Conservation (phyloP, 345 rosid genomes). For the Citrus medica region DNA sequence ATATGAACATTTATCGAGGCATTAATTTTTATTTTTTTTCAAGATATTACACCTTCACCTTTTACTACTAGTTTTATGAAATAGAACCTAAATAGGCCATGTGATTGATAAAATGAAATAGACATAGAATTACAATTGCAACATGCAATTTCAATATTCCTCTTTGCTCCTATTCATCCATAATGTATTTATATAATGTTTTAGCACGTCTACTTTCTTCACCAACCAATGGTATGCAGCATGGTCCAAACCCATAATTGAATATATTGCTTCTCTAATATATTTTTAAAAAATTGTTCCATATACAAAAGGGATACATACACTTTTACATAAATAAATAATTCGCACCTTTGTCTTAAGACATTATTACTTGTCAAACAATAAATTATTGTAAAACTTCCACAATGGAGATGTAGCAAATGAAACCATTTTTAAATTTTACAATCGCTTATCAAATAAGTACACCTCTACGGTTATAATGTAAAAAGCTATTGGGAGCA, state of each 20-base stretch:
- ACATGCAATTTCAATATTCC: background rate
- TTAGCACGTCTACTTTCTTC: background rate
- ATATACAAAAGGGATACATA: background rate
- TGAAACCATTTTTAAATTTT: no score
- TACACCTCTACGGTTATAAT: no score
- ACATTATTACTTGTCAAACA: background rate
- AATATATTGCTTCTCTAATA: background rate
- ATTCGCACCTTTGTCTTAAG: background rate
- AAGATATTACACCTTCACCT: background rate
- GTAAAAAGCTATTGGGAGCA: no score
- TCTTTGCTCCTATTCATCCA: background rate
- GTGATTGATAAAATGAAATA: background rate
- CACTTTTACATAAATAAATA: background rate
- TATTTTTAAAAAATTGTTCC: background rate
- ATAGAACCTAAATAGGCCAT: background rate
- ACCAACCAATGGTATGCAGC: background rate
- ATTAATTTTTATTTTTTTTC: background rate
- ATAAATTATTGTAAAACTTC: background rate
- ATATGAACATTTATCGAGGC: no score
- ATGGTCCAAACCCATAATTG: constrained; percentile 1
- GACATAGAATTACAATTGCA: background rate
- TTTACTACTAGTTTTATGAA: background rate
- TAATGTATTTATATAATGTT: background rate
- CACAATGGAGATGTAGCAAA: background rate
- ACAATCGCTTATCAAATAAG: no score